A percentile compares a stretch with the other conserved stretches of the same genome.
Conservation (phyloP, 345 rosid species). For the Firmiana major region DNA sequence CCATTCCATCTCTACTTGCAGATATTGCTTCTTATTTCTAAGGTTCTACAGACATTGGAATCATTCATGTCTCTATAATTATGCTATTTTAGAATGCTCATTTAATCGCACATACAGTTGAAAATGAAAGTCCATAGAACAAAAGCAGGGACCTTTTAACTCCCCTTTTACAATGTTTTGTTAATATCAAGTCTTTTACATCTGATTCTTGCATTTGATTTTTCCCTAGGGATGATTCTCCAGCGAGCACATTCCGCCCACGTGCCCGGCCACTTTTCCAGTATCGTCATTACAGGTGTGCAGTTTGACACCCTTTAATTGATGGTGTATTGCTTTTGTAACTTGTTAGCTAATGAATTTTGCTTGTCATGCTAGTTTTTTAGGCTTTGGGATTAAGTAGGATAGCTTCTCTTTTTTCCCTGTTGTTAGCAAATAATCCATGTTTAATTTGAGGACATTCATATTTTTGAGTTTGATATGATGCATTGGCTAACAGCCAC, state of each 20-base stretch:
- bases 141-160: neutral
- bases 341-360: neutral
- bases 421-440: conserved; percentile 8
- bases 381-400: neutral
- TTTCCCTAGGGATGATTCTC: conserved; percentile 76
- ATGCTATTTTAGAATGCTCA: no score
- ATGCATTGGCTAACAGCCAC: neutral
- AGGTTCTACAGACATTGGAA: neutral
- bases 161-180: neutral
- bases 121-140: neutral
- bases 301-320: conserved; percentile 5
- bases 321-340: neutral
- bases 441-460: conserved; percentile 12
- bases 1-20: neutral
- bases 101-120: neutral
- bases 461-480: conserved; percentile 13
- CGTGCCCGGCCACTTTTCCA: conserved; percentile 94
- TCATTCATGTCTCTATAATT: no score
- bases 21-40: neutral
- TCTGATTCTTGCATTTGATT: conserved; percentile 16
- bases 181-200: neutral
- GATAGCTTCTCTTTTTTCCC: neutral
- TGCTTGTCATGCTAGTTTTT: neutral
- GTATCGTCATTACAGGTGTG: conserved; percentile 93
- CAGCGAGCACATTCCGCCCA: conserved; percentile 85